These are phyloP conservation scores for Hanseniaspora singularis DNA, from an alignment of 805 yeast species.

Conservation along the genomic window DNA sequence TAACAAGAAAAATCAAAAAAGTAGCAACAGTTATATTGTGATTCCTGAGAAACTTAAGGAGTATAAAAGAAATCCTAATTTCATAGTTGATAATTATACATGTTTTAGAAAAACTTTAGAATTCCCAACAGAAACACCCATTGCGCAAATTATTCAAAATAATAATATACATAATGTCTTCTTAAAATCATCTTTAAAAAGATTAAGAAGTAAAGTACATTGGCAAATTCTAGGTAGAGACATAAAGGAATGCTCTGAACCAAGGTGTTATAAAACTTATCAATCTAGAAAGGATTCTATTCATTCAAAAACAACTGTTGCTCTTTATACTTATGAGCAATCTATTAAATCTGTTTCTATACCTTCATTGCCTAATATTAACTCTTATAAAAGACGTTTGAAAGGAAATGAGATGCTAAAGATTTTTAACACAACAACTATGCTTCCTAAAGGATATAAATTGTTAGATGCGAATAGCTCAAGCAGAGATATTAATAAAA, in stretches of 20 bases:
- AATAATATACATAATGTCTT: background rate
- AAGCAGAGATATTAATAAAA: constrained; percentile 16
- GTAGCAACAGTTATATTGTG: constrained; percentile 17
- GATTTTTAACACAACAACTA: constrained; percentile 17
- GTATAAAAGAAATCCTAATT: constrained; percentile 16
- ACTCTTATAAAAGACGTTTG: constrained; percentile 19
- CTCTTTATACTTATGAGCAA: constrained; percentile 22
- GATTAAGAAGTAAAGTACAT: constrained; percentile 22
- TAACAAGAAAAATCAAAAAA: background rate
- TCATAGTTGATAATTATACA: constrained; percentile 1
- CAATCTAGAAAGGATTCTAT: background rate
- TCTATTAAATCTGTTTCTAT: constrained; percentile 20
- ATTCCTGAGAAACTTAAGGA: constrained; percentile 18
- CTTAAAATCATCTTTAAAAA: constrained; percentile 18
- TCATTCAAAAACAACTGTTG: constrained; percentile 13
- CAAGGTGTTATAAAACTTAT: constrained; percentile 17
- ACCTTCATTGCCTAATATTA: constrained; percentile 18
- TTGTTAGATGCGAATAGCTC: constrained; percentile 15
- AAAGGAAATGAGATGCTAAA: constrained; percentile 20
- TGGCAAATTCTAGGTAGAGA: constrained; percentile 25
- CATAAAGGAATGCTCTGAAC: constrained; percentile 6
- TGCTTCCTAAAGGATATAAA: constrained; percentile 21
- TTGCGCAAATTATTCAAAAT: constrained; percentile 13
- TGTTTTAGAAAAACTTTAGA: constrained; percentile 8
- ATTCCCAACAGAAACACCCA: constrained; percentile 7